Percentiles rank a stretch among this genome's conserved stretches.
Evolutionary conservation across 306 rosid species (phyloP).

Genomic region (Sindora glabra): DNA sequence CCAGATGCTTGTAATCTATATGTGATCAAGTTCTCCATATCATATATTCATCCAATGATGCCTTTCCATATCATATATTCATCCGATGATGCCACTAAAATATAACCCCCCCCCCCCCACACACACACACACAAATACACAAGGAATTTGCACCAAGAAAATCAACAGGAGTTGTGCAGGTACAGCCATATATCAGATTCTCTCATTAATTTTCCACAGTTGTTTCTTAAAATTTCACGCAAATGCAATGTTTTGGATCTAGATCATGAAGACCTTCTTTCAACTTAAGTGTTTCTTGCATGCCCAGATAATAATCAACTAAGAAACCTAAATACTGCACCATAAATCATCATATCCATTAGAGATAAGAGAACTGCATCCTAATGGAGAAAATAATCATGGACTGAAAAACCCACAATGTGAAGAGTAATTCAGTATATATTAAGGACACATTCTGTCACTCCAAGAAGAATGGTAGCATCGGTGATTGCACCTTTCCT

Average conservation of each 20-base stretch:
- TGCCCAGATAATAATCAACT: too few relatives aligned
- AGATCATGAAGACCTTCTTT: too few relatives aligned
- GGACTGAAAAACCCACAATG: background rate
- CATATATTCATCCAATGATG: background rate
- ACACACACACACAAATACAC: too few relatives aligned
- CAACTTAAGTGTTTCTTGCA: too few relatives aligned
- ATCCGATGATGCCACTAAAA: too few relatives aligned
- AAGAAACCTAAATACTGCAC: too few relatives aligned
- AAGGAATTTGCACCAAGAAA: too few relatives aligned
- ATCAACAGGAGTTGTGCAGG: too few relatives aligned
- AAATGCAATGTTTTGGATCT: background rate
- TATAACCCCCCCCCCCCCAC: too few relatives aligned
- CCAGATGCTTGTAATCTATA: background rate
- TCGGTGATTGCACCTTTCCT: background rate
- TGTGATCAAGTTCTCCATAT: background rate
- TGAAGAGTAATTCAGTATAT: background rate
- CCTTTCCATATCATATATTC: background rate
- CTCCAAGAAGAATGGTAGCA: background rate
- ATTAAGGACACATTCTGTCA: background rate
- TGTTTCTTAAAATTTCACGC: background rate
- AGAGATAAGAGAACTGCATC: too few relatives aligned
- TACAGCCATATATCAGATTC: too few relatives aligned
- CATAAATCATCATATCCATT: too few relatives aligned
- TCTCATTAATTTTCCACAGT: background rate
- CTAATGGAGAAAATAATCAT: background rate